These are phyloP conservation scores for Apiotrichum montevideense DNA, from an alignment of 1,284 basidiomycete genomes.

Conservation along the genomic window DNA sequence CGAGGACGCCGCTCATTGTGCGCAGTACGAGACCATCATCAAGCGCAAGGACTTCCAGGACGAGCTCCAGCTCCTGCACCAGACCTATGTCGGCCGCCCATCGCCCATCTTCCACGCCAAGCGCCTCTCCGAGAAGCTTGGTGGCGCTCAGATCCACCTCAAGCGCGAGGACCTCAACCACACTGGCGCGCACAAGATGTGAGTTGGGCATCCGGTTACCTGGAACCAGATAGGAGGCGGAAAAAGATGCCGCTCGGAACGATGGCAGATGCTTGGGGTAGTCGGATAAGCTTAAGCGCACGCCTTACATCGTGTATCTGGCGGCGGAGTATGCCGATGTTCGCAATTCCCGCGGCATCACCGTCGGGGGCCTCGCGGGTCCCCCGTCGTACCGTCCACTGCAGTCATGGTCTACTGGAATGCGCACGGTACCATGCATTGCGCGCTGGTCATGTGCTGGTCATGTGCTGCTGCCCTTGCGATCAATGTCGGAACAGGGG, in stretches of 20 bases:
- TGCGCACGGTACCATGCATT: too few relatives aligned
- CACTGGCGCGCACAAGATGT: constrained; percentile 91
- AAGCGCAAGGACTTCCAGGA: constrained; percentile 18
- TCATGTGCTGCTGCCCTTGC: too few relatives aligned
- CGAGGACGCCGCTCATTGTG: background rate
- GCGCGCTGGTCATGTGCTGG: too few relatives aligned
- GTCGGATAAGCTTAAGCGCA: background rate
- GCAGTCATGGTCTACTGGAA: too few relatives aligned
- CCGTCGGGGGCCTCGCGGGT: too few relatives aligned
- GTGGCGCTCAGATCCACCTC: constrained; percentile 92
- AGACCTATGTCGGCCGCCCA: constrained; percentile 16
- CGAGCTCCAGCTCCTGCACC: constrained; percentile 13
- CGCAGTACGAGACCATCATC: constrained; percentile 15
- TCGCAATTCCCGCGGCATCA: too few relatives aligned
- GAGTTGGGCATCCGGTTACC: constrained; percentile 22
- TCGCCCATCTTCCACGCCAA: constrained; percentile 53
- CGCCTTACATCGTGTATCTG: background rate
- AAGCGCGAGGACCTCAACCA: constrained; percentile 71
- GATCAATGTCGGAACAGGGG: too few relatives aligned
- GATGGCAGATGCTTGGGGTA: too few relatives aligned
- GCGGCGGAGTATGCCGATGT: too few relatives aligned
- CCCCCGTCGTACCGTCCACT: too few relatives aligned
- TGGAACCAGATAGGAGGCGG: too few relatives aligned
- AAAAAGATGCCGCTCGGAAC: too few relatives aligned
- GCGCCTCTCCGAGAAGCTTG: constrained; percentile 65